Evolutionary conservation across 495 filamentous ascomycete genomes (phyloP).

Genomic region (Penicillium cinerascens): DNA sequence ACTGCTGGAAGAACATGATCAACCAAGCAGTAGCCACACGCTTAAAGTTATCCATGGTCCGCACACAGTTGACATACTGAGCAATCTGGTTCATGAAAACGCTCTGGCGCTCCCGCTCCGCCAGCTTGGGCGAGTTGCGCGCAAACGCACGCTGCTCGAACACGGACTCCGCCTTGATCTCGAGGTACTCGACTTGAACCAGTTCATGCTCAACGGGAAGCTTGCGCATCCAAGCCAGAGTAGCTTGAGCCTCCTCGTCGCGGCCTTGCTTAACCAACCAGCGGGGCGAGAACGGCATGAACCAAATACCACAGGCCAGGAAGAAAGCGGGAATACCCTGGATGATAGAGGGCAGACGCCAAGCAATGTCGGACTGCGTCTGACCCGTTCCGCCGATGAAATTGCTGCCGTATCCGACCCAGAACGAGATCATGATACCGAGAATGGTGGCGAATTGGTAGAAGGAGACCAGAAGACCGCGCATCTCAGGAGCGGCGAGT

Average conservation of each 20-base stretch:
- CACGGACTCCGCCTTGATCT: conserved; percentile 40
- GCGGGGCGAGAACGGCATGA: conserved; percentile 44
- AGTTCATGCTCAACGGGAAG: conserved; percentile 32
- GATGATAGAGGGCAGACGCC: conserved; percentile 49
- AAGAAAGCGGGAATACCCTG: conserved; percentile 44
- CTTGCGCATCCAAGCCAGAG: conserved; percentile 46
- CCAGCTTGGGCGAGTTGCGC: conserved; percentile 32
- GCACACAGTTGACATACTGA: conserved; percentile 35
- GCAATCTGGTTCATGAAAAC: conserved; percentile 34
- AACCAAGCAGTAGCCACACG: conserved; percentile 37
- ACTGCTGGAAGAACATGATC: conserved; percentile 44
- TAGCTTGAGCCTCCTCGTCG: conserved; percentile 48
- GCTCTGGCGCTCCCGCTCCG: conserved; percentile 25
- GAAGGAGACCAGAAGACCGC: conserved; percentile 68
- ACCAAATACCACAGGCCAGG: conserved; percentile 44
- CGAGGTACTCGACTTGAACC: conserved; percentile 43
- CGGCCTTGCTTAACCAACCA: conserved; percentile 48
- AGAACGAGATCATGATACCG: conserved; percentile 67
- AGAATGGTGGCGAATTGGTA: conserved; percentile 85
- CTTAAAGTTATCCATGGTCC: conserved; percentile 40
- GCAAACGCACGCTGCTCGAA: conserved; percentile 41
- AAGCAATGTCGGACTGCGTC: conserved; percentile 38
- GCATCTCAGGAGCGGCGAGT: conserved; percentile 70
- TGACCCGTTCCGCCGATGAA: conserved; percentile 38
- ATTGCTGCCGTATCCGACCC: conserved; percentile 61